These are phyloP conservation scores for Neurospora sublineolata DNA, from an alignment of 495 filamentous ascomycete species.

Conservation along the genomic window DNA sequence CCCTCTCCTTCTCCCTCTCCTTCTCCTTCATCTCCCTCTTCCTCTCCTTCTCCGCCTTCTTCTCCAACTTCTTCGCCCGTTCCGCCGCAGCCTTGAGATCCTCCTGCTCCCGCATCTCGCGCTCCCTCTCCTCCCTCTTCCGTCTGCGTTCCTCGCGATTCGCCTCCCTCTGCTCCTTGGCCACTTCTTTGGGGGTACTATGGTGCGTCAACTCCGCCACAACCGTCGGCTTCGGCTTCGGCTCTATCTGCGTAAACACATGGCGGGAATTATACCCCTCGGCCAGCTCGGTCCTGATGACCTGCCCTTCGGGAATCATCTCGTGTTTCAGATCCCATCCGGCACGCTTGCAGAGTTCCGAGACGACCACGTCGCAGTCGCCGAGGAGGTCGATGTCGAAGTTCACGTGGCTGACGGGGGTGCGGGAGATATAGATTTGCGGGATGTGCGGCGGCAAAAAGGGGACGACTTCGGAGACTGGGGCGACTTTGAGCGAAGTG, in stretches of 20 bases:
- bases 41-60: not conserved
- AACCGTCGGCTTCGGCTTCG: not conserved
- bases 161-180: slow-evolving; percentile 2
- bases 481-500: slow-evolving; percentile 90
- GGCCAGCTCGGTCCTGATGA: slow-evolving; percentile 43
- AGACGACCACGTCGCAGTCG: slow-evolving; percentile 84
- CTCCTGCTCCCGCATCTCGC: not conserved
- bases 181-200: not conserved
- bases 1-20: not conserved
- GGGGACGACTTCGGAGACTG: slow-evolving; percentile 81
- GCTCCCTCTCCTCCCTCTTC: not conserved
- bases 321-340: slow-evolving; percentile 84
- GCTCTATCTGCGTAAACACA: slow-evolving; percentile 36
- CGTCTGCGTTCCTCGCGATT: not conserved
- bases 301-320: slow-evolving; percentile 63
- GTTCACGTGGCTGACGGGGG: slow-evolving; percentile 75
- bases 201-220: not conserved
- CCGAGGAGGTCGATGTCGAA: slow-evolving; percentile 94
- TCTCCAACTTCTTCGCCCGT: not conserved
- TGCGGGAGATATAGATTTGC: slow-evolving; percentile 87
- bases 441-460: slow-evolving; percentile 68
- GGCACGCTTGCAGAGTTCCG: slow-evolving; percentile 73
- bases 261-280: slow-evolving; percentile 59
- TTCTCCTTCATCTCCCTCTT: not conserved
- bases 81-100: not conserved